Base-by-base conservation (phyloP, 129 eudicot species). In the Saussurea involucrata region DNA sequence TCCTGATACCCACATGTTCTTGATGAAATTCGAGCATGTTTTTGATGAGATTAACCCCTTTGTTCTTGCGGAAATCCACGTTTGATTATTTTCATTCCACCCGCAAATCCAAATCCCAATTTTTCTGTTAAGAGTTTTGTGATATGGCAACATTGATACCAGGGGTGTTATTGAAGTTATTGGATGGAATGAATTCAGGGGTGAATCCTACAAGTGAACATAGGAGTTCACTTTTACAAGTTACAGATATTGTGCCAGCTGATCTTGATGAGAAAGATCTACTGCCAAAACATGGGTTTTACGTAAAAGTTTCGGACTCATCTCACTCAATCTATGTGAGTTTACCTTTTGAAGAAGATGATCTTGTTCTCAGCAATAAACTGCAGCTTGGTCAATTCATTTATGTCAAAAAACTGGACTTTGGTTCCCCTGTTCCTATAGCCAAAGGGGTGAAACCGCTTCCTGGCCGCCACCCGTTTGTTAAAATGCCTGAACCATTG, bases 311-410 rank as follows among this genome's bases (percentile, higher is more conserved):
- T 0, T 89, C 98, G 2, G 98, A 95, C 81, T 95, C 98, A 2
- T 89, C 94, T 0, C 96, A 91, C 34, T 95, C 97, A 11, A 85
- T 88, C 0, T 95, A 95, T 11, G 98, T 84, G 0, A 84, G 87
- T 44, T 83, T 95, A 63, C 97, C 98, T 6, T 85, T 80, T 71
- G 98, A 92, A 17, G 90, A 86, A 80, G 89, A 86, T 74, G 97
- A 95, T 64, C 89, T 95, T 69, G 89, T 95, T 66, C 72, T 95
- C 2, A 91, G 87, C 74, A 85, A 95, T 77, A 90, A 91, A 53
- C 80, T 95, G 80, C 98, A 91, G 73, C 84, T 95, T 24, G 98
- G 98, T 0, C 98, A 95, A 78, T 95, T 95, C 81, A 74, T 95
- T 20, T 87, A 87, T 34, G 91, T 95, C 17, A 94, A 95, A 25